Evolutionary conservation across 371 early-diverging fungal species (phyloP).

Genomic region (Rhizopus stolonifer): DNA sequence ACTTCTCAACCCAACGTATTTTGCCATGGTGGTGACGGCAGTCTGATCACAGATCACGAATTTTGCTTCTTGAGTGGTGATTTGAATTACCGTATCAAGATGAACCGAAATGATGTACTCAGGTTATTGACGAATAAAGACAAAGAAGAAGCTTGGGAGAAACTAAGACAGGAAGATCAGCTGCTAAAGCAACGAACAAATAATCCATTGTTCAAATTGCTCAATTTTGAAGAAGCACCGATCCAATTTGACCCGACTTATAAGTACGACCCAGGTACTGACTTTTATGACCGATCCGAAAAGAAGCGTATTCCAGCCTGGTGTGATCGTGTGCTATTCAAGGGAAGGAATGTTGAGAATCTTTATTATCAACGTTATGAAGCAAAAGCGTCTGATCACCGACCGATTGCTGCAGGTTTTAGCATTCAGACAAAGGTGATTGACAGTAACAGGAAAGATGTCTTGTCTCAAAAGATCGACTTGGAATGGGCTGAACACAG

Average conservation of each 20-base stretch:
- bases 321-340: conserved; percentile 80
- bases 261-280: conserved; percentile 79
- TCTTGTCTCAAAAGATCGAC: conserved; percentile 21
- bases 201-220: conserved; percentile 62
- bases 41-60: conserved; percentile 77
- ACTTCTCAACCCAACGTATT: conserved; percentile 40
- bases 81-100: conserved; percentile 86
- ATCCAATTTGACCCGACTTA: conserved; percentile 87
- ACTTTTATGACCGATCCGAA: conserved; percentile 78
- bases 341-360: conserved; percentile 38
- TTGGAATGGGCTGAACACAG: conserved; percentile 20
- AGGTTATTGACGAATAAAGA: conserved; percentile 38
- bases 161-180: conserved; percentile 67
- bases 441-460: conserved; percentile 35
- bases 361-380: conserved; percentile 56
- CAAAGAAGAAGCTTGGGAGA: conserved; percentile 22
- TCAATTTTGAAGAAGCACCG: conserved; percentile 66
- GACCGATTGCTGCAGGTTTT: conserved; percentile 75
- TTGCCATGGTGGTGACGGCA: conserved; percentile 51
- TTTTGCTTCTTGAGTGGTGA: conserved; percentile 76
- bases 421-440: conserved; percentile 55
- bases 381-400: conserved; percentile 75
- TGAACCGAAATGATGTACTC: conserved; percentile 59
- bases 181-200: conserved; percentile 53
- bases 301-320: conserved; percentile 85